A percentile compares a stretch with the other conserved stretches of the same genome.
These are phyloP conservation scores for Pyrenophora tritici-repentis DNA, from an alignment of 2,329 filamentous ascomycete species.

Conservation along the genomic window DNA sequence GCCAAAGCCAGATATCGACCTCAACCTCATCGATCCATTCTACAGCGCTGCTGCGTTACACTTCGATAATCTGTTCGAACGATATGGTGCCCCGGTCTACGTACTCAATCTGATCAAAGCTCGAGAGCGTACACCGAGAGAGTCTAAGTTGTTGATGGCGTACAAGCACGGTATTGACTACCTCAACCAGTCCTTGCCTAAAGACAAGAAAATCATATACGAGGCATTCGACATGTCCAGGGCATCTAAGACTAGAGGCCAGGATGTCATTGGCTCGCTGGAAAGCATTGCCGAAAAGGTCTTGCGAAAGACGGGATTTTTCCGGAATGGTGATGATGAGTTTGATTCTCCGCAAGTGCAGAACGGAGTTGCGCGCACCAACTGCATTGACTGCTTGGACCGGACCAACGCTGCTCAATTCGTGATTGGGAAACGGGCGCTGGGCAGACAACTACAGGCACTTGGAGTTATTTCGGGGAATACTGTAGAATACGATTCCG, in stretches of 20 bases:
- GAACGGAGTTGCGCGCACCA: constrained; percentile 91
- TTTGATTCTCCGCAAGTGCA: constrained; percentile 72
- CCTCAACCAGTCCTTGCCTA: constrained; percentile 89
- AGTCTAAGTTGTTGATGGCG: constrained; percentile 87
- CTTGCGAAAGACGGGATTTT: constrained; percentile 84
- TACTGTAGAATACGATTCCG: constrained; percentile 87
- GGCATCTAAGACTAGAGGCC: constrained; percentile 85
- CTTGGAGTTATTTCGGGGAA: constrained; percentile 82
- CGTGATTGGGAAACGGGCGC: constrained; percentile 90
- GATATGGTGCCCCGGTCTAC: constrained; percentile 91
- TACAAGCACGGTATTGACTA: constrained; percentile 88
- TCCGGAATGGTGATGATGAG: constrained; percentile 82
- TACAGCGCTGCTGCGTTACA: constrained; percentile 91
- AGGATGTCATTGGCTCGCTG: constrained; percentile 91
- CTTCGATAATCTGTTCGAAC: constrained; percentile 91
- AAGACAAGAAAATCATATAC: constrained; percentile 84
- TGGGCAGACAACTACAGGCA: constrained; percentile 90
- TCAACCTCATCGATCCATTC: constrained; percentile 95
- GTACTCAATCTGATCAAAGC: constrained; percentile 87
- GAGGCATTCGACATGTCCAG: constrained; percentile 98
- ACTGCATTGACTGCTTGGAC: constrained; percentile 97
- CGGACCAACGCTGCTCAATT: constrained; percentile 98
- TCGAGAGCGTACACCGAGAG: constrained; percentile 83
- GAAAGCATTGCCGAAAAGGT: constrained; percentile 90
- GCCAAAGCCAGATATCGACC: constrained; percentile 92